Conservation (phyloP, 306 rosid genomes). For the Sechiopsis laciniata region DNA sequence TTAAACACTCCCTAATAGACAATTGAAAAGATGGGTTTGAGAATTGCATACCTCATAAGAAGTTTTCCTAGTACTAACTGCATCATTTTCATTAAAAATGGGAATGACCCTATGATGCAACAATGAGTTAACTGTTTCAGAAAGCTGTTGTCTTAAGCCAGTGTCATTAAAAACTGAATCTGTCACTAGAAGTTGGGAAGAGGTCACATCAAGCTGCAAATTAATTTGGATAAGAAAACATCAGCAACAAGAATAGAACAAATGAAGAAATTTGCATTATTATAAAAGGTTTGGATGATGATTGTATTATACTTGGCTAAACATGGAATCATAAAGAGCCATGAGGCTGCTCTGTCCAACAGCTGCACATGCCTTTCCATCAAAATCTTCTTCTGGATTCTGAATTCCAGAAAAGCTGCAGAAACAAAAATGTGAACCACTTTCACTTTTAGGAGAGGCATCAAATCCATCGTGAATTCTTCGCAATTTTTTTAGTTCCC, state of each 20-base stretch:
- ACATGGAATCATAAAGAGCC: conserved; percentile 93
- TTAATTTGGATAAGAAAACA: conserved; percentile 13
- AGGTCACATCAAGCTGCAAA: conserved; percentile 85
- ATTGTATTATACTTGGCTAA: conserved; percentile 50
- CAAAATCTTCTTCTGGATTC: conserved; percentile 56
- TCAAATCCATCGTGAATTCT: not conserved
- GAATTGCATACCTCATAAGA: conserved; percentile 59
- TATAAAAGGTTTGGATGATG: not conserved
- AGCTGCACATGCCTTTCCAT: conserved; percentile 90
- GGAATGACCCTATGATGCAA: conserved; percentile 65
- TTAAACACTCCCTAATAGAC: not conserved
- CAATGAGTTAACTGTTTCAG: conserved; percentile 65
- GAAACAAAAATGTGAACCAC: not conserved
- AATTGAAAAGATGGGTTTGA: conserved; percentile 17
- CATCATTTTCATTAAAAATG: conserved; percentile 87
- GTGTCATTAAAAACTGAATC: conserved; percentile 59
- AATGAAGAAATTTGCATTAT: not conserved
- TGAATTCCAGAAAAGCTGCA: conserved; percentile 84
- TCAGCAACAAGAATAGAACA: not conserved
- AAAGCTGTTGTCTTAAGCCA: conserved; percentile 63
- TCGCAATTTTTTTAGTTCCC: not conserved
- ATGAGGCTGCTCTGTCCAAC: conserved; percentile 93
- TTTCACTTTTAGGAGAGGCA: not conserved
- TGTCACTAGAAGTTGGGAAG: conserved; percentile 90
- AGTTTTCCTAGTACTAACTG: conserved; percentile 81